Percentiles rank a stretch among this genome's conserved stretches.
These are phyloP conservation scores for Melanomma pulvis-pyrius DNA, from an alignment of 495 filamentous ascomycete species.

Conservation along the genomic window DNA sequence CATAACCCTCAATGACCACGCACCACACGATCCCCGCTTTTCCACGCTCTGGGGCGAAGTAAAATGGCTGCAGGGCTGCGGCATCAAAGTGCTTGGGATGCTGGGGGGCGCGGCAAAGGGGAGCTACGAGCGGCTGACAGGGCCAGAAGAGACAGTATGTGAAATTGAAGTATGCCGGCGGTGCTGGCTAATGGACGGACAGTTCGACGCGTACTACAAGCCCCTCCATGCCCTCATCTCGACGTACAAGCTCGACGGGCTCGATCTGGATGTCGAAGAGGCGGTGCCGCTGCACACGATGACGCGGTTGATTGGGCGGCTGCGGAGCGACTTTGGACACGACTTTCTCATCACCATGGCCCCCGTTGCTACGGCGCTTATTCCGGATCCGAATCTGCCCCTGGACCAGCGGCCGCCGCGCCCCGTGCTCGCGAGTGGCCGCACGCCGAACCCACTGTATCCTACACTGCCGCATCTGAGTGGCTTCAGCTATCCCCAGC, in stretches of 20 bases:
- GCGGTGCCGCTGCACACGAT: conserved; percentile 38
- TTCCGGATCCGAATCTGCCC: conserved; percentile 34
- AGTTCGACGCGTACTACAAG: conserved; percentile 50
- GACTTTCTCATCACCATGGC: conserved; percentile 52
- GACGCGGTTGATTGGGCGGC: conserved; percentile 45
- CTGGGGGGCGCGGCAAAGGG: conserved; percentile 52
- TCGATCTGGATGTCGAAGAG: conserved; percentile 54
- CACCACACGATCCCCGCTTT: conserved; percentile 39
- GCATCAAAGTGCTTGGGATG: conserved; percentile 51
- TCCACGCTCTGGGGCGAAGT: conserved; percentile 48
- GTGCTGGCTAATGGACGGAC: conserved; percentile 12
- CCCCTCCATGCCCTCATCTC: conserved; percentile 45
- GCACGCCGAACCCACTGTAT: conserved; percentile 30
- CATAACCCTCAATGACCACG: conserved; percentile 52
- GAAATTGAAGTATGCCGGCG: neutral
- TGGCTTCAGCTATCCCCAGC: conserved; percentile 49
- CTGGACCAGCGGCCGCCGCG: conserved; percentile 17
- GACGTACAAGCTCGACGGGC: conserved; percentile 44
- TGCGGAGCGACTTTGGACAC: conserved; percentile 49
- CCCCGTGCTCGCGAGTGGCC: conserved; percentile 11
- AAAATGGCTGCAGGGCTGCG: conserved; percentile 47
- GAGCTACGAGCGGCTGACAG: conserved; percentile 44
- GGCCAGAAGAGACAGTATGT: conserved; percentile 38
- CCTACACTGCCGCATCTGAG: conserved; percentile 43
- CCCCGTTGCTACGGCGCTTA: conserved; percentile 49